phyloP scores from a whole-genome alignment of 1,284 basidiomycete genomes.

The Meira nashicola region DNA sequence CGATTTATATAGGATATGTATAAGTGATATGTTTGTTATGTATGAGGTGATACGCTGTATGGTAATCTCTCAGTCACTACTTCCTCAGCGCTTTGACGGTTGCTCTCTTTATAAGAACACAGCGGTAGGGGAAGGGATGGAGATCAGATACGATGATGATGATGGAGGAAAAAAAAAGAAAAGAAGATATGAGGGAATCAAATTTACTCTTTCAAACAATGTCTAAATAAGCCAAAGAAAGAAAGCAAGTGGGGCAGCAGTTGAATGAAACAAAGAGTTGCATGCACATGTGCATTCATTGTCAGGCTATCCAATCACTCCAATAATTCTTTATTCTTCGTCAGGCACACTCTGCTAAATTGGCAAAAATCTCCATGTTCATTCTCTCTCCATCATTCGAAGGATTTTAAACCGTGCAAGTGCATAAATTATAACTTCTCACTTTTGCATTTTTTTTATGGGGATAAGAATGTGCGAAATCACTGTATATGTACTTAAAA shows the following conservation, averaged over 20 bases:
- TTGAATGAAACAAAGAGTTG: too few relatives aligned
- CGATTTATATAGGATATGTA: background rate
- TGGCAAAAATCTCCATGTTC: too few relatives aligned
- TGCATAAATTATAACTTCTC: background rate
- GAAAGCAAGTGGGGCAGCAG: background rate
- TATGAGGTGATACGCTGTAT: background rate
- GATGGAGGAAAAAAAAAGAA: background rate
- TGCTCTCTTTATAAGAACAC: constrained; percentile 9
- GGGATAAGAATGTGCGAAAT: background rate
- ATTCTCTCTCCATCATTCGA: too few relatives aligned
- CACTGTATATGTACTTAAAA: background rate
- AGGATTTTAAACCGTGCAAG: too few relatives aligned
- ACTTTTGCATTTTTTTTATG: background rate
- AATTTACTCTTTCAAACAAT: background rate
- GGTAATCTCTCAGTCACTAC: constrained; percentile 4
- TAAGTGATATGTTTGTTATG: background rate
- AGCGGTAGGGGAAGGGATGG: constrained; percentile 12
- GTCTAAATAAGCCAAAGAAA: background rate
- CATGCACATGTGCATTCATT: background rate
- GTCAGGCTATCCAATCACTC: too few relatives aligned
- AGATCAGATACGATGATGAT: constrained; percentile 2
- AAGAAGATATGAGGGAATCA: background rate
- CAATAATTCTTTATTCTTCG: background rate
- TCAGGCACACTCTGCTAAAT: too few relatives aligned
- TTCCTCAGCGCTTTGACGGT: constrained; percentile 11